These are phyloP conservation scores for Aspergillus sclerotioniger DNA, from an alignment of 495 filamentous ascomycete genomes.

Conservation along the genomic window DNA sequence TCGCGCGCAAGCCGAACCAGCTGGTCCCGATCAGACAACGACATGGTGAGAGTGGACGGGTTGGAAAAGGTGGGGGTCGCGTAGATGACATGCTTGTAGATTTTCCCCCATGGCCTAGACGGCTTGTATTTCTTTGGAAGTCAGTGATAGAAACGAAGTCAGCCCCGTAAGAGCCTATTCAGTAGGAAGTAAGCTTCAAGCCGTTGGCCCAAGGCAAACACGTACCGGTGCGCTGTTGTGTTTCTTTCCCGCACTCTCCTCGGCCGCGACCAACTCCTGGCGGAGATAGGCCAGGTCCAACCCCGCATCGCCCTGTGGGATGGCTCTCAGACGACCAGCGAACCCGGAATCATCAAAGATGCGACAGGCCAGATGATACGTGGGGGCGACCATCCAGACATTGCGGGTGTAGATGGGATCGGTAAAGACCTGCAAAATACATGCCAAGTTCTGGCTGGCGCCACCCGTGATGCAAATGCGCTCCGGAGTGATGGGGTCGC, in stretches of 20 bases:
- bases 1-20: conserved; percentile 68
- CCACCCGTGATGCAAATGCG: conserved; percentile 80
- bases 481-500: conserved; percentile 38
- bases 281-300: conserved; percentile 62
- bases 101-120: conserved; percentile 52
- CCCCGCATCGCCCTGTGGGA: conserved; percentile 74
- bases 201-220: background rate
- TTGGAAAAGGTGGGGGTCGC: conserved; percentile 80
- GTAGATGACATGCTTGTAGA: conserved; percentile 84
- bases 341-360: conserved; percentile 82
- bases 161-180: background rate
- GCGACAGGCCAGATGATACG: conserved; percentile 73
- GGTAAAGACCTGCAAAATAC: conserved; percentile 69
- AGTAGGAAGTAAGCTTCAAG: background rate
- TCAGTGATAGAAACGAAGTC: background rate
- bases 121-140: conserved; percentile 38
- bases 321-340: conserved; percentile 54
- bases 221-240: conserved; percentile 42
- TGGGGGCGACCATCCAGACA: conserved; percentile 78
- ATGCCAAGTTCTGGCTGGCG: conserved; percentile 73
- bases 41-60: conserved; percentile 73
- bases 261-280: conserved; percentile 41
- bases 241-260: conserved; percentile 28
- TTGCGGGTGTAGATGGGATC: conserved; percentile 72
- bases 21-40: conserved; percentile 54